Conservation (phyloP, 257 asterid species). For the Petunia axillaris region DNA sequence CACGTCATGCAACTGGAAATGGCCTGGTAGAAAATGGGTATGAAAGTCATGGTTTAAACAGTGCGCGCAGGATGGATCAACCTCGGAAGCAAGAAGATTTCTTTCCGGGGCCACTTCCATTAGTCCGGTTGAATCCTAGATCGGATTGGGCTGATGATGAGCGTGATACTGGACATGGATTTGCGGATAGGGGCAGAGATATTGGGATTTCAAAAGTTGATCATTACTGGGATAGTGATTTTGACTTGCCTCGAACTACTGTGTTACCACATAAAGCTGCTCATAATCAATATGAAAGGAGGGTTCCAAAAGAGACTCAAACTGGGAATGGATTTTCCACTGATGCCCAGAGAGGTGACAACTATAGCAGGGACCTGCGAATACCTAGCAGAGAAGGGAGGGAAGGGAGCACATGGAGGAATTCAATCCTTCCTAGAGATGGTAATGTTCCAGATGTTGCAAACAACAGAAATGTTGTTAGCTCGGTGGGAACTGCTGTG, state of each 20-base stretch:
- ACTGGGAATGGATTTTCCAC: slow-evolving; percentile 57
- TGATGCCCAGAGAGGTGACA: slow-evolving; percentile 60
- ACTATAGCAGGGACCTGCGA: slow-evolving; percentile 52
- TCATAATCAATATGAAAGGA: slow-evolving; percentile 52
- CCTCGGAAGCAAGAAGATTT: slow-evolving; percentile 56
- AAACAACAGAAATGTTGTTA: slow-evolving; percentile 41
- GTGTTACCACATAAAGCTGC: slow-evolving; percentile 63
- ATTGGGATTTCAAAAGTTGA: slow-evolving; percentile 62
- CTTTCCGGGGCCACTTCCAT: slow-evolving; percentile 74
- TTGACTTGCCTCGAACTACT: slow-evolving; percentile 72
- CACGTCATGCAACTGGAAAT: slow-evolving; percentile 42
- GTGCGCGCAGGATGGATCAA: slow-evolving; percentile 39
- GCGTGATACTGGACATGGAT: slow-evolving; percentile 87
- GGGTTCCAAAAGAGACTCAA: slow-evolving; percentile 66
- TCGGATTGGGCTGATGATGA: slow-evolving; percentile 99
- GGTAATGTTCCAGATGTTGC: slow-evolving; percentile 46
- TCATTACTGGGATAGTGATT: slow-evolving; percentile 77
- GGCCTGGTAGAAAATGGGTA: slow-evolving; percentile 47
- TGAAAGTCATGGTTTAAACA: slow-evolving; percentile 43
- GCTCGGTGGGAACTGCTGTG: slow-evolving; percentile 43
- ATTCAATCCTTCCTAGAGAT: slow-evolving; percentile 49
- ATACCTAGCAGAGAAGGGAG: slow-evolving; percentile 59
- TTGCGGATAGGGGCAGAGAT: slow-evolving; percentile 69
- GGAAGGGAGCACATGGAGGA: slow-evolving; percentile 66
- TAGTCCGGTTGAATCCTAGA: slow-evolving; percentile 80